Evolutionary conservation across 306 rosid genomes (phyloP).

Genomic region (Vigna mungo): DNA sequence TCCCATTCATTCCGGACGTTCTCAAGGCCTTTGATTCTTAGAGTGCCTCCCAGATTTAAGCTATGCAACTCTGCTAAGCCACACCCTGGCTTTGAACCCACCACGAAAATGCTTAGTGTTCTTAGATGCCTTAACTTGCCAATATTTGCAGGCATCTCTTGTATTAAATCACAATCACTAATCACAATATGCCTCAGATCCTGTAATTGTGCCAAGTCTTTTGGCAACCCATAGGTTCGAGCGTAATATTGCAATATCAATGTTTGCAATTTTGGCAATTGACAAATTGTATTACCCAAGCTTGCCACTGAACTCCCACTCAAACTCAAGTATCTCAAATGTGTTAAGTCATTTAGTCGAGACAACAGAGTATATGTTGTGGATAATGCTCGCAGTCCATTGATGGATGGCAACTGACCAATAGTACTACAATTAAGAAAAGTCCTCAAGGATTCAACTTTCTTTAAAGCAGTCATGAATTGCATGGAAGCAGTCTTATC

Average conservation of each 20-base stretch:
- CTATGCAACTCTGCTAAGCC: conserved; percentile 21
- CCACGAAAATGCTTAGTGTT: conserved; percentile 7
- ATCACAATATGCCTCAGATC: conserved; percentile 24
- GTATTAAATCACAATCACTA: accelerated
- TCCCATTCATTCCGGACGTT: background rate
- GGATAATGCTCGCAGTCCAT: background rate
- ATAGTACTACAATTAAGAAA: background rate
- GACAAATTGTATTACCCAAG: background rate
- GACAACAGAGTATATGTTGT: background rate
- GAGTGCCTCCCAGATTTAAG: background rate
- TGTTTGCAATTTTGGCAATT: background rate
- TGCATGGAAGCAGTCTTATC: background rate
- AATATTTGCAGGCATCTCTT: background rate
- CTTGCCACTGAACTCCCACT: too few species aligned
- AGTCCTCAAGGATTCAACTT: conserved; percentile 27
- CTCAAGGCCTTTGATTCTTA: conserved; percentile 10
- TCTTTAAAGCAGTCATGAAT: background rate
- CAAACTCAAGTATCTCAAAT: conserved; percentile 9
- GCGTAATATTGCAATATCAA: background rate
- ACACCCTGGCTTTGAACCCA: background rate
- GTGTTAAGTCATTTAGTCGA: background rate
- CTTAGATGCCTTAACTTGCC: background rate
- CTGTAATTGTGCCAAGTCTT: background rate
- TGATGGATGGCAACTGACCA: background rate
- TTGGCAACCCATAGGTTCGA: background rate